Percentiles rank a stretch among this genome's conserved stretches.
Evolutionary conservation across 306 rosid species (phyloP).

Genomic region (Lathyrus oleraceus): DNA sequence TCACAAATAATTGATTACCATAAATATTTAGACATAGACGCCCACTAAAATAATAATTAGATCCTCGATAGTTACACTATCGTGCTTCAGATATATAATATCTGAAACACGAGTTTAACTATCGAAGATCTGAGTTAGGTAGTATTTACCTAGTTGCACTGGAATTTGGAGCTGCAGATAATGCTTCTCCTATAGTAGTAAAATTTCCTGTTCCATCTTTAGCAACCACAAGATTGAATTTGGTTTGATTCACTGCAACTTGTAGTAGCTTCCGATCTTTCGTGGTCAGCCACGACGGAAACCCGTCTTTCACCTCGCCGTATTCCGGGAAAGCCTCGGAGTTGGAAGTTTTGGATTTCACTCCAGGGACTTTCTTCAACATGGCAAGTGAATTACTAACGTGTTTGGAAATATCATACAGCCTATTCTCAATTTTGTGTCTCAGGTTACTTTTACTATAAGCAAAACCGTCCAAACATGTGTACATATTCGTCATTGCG

Average conservation of each 20-base stretch:
- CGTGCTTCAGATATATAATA: neutral
- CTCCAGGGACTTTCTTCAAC: constrained; percentile 65
- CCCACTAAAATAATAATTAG: neutral
- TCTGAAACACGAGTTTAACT: neutral
- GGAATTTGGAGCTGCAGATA: constrained; percentile 79
- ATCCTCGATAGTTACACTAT: neutral
- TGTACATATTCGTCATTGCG: constrained; percentile 83
- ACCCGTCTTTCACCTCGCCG: constrained; percentile 55
- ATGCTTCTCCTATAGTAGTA: constrained; percentile 61
- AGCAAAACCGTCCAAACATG: constrained; percentile 83
- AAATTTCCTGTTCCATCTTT: constrained; percentile 85
- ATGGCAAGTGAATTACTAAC: constrained; percentile 71
- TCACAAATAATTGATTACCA: neutral
- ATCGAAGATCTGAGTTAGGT: neutral
- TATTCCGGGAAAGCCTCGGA: constrained; percentile 51
- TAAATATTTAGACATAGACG: no score
- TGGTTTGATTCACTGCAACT: constrained; percentile 45
- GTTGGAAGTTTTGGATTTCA: neutral
- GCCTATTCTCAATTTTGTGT: constrained; percentile 33
- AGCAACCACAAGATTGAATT: constrained; percentile 67
- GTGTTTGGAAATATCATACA: constrained; percentile 47
- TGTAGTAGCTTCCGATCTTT: constrained; percentile 62
- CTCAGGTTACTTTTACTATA: constrained; percentile 41
- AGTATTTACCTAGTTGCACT: constrained; percentile 63
- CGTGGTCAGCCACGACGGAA: constrained; percentile 60